These are phyloP conservation scores for Oldenlandia corymbosa DNA, from an alignment of 257 asterid genomes.

Conservation along the genomic window DNA sequence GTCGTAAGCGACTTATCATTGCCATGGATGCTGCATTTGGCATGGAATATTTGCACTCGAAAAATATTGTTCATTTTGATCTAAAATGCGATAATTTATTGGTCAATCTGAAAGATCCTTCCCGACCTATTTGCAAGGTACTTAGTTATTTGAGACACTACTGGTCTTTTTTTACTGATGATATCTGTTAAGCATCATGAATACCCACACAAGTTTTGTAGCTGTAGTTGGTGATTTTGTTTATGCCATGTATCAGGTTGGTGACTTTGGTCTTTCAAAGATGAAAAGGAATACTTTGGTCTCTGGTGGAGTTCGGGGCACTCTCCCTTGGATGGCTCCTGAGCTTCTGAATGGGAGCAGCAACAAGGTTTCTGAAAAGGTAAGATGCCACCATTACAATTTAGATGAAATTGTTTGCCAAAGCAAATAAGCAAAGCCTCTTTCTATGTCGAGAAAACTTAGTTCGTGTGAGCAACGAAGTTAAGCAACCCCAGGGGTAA, in stretches of 20 bases:
- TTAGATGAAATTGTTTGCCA: neutral
- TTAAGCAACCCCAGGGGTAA: neutral
- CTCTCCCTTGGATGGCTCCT: constrained; percentile 99
- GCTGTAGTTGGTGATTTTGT: constrained; percentile 10
- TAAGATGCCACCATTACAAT: constrained; percentile 20
- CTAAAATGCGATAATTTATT: constrained; percentile 88
- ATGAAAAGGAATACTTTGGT: constrained; percentile 85
- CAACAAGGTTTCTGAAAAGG: constrained; percentile 89
- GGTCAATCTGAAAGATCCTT: constrained; percentile 84
- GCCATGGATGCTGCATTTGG: constrained; percentile 99
- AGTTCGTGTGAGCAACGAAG: neutral
- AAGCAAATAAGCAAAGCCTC: constrained; percentile 3
- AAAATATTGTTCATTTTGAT: constrained; percentile 92
- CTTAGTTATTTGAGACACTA: neutral
- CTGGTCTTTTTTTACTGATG: neutral
- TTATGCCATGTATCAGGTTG: constrained; percentile 52
- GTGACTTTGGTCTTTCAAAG: constrained; percentile 90
- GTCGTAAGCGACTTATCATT: constrained; percentile 69
- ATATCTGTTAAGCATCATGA: constrained; percentile 4
- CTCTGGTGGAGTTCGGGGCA: constrained; percentile 95
- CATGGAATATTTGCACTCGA: constrained; percentile 92
- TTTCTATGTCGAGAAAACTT: neutral
- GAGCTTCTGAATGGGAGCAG: constrained; percentile 81
- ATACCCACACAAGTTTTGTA: neutral
- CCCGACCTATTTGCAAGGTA: constrained; percentile 94